These are phyloP conservation scores for Trypanosoma grayi DNA, from an alignment of 208 protist species.

Conservation along the genomic window DNA sequence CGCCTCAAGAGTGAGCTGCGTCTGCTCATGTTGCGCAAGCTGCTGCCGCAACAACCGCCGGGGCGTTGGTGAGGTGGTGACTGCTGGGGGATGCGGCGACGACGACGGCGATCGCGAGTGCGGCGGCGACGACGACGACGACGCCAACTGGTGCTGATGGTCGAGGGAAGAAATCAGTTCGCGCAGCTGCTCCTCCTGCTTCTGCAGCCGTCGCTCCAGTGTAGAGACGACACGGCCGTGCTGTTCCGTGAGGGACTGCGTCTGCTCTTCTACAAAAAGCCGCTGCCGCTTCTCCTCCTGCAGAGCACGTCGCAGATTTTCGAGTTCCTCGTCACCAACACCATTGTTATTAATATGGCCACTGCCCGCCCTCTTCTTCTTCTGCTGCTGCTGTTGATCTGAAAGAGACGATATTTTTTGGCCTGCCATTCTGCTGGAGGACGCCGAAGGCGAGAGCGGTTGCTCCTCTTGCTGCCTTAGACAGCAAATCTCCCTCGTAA, in stretches of 20 bases:
- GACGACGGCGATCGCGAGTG: conserved; percentile 2
- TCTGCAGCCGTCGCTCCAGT: conserved; percentile 65
- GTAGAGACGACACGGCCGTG: conserved; percentile 71
- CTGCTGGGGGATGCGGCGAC: background rate
- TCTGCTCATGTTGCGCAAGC: conserved; percentile 62
- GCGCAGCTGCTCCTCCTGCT: conserved; percentile 76
- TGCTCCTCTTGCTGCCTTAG: background rate
- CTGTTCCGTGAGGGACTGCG: conserved; percentile 74
- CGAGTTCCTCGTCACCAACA: conserved; percentile 8
- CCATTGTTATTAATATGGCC: background rate
- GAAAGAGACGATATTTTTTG: background rate
- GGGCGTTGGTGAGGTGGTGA: conserved; percentile 32
- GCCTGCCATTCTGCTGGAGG: background rate
- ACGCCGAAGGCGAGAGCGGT: background rate
- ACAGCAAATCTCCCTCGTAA: conserved; percentile 7
- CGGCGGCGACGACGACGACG: background rate
- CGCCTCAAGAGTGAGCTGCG: conserved; percentile 41
- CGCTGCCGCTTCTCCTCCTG: conserved; percentile 77
- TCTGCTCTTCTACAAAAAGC: conserved; percentile 83
- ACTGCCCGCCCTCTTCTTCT: conserved; percentile 4
- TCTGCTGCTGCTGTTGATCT: background rate
- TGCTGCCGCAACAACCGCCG: conserved; percentile 60
- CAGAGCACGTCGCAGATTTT: conserved; percentile 46
- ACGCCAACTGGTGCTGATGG: conserved; percentile 19
- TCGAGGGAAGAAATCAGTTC: conserved; percentile 53